phyloP scores from a whole-genome alignment of 345 rosid species.

The Gossypium arboreum region DNA sequence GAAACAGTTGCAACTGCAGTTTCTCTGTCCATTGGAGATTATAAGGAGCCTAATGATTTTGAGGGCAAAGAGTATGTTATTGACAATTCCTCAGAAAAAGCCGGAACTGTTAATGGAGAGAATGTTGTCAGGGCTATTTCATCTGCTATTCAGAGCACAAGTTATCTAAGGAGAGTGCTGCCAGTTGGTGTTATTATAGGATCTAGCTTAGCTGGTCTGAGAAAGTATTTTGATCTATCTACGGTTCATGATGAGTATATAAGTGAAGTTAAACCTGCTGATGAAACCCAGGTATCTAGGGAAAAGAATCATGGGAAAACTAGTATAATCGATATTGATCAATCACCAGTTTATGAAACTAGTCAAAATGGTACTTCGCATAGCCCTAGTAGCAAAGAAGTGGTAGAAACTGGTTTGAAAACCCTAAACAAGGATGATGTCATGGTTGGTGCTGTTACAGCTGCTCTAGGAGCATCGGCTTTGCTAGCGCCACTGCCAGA shows the following conservation, averaged over 20 bases:
- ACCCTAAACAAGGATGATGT: conserved; percentile 38
- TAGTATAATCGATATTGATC: conserved; percentile 16
- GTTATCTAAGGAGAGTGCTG: conserved; percentile 58
- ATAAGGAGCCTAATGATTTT: conserved; percentile 31
- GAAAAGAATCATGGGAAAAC: conserved; percentile 17
- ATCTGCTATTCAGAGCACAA: conserved; percentile 59
- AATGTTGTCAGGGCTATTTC: conserved; percentile 60
- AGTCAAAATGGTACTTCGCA: background rate
- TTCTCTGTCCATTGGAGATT: conserved; percentile 45
- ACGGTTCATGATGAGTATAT: conserved; percentile 30
- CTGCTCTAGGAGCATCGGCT: conserved; percentile 94
- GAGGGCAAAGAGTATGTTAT: conserved; percentile 26
- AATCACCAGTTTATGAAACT: conserved; percentile 13
- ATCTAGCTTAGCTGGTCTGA: conserved; percentile 84
- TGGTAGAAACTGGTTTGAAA: conserved; percentile 3
- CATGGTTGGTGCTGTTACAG: conserved; percentile 83
- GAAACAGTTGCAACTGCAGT: conserved; percentile 66
- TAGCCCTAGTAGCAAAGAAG: background rate
- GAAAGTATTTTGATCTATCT: conserved; percentile 59
- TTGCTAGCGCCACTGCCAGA: conserved; percentile 52
- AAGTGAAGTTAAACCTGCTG: conserved; percentile 22
- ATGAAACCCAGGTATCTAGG: conserved; percentile 17
- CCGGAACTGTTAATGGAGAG: conserved; percentile 57
- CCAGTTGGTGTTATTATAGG: conserved; percentile 85
- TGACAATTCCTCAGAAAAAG: conserved; percentile 35